Percentiles rank a stretch among this genome's conserved stretches.
These are phyloP conservation scores for Chlamydomonas applanata DNA, from an alignment of 139 green algal genomes.

Conservation along the genomic window DNA sequence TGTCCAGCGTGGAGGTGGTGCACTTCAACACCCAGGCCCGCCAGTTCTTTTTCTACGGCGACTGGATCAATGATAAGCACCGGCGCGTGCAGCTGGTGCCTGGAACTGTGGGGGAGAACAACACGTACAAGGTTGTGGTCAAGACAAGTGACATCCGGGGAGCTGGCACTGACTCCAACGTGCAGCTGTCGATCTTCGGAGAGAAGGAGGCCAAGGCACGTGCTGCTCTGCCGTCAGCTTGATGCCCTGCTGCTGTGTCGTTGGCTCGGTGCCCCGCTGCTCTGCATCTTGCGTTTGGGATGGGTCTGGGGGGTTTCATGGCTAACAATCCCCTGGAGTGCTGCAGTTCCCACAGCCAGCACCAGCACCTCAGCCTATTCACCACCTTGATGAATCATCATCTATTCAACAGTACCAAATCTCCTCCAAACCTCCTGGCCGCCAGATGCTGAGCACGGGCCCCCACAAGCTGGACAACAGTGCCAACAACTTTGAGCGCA, in stretches of 20 bases:
- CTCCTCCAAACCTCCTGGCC: too few species aligned
- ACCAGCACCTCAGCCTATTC: too few species aligned
- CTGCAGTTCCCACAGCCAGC: too few species aligned
- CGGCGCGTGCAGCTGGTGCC: slow-evolving; percentile 48
- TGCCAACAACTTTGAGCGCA: slow-evolving; percentile 48
- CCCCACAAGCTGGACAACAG: slow-evolving; percentile 37
- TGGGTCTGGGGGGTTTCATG: too few species aligned
- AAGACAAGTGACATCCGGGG: slow-evolving; percentile 54
- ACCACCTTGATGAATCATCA: too few species aligned
- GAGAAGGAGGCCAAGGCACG: slow-evolving; percentile 25
- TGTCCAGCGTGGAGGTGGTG: slow-evolving; percentile 32
- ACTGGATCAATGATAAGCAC: slow-evolving; percentile 45
- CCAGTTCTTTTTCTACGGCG: slow-evolving; percentile 46
- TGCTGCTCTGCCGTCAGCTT: too few species aligned
- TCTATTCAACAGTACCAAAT: too few species aligned
- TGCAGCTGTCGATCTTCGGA: slow-evolving; percentile 54
- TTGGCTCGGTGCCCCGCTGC: too few species aligned
- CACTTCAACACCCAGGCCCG: slow-evolving; percentile 41
- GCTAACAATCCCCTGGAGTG: too few species aligned
- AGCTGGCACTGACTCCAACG: slow-evolving; percentile 57
- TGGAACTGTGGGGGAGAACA: slow-evolving; percentile 35
- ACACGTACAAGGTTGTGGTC: slow-evolving; percentile 45
- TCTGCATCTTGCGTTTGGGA: too few species aligned
- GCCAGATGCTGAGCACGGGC: slow-evolving; percentile 21
- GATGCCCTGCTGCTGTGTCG: too few species aligned